Percentiles rank a stretch among this genome's conserved stretches.
Evolutionary conservation across 495 filamentous ascomycete species (phyloP).

Genomic region (Neurospora sp.): DNA sequence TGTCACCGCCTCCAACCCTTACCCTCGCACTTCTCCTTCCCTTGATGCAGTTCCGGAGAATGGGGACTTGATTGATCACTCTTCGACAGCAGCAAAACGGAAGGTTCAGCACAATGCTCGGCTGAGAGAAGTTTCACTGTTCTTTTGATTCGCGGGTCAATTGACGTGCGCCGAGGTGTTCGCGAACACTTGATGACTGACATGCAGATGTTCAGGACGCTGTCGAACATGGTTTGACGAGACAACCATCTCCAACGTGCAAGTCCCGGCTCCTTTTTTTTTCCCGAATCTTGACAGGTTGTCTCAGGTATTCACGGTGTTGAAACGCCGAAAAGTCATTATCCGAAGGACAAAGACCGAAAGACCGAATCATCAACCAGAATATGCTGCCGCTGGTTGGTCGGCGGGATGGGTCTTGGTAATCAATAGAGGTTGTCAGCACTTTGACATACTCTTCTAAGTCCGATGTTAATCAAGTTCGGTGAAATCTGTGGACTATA

Average conservation of each 20-base stretch:
- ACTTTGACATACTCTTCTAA: not conserved
- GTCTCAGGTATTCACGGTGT: not conserved
- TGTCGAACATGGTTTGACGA: not conserved
- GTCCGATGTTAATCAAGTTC: not conserved
- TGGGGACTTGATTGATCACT: not conserved
- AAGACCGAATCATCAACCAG: not conserved
- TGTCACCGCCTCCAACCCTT: not conserved
- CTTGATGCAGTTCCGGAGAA: not conserved
- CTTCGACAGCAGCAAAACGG: not conserved
- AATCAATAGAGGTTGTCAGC: not conserved
- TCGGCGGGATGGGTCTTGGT: not conserved
- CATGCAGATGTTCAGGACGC: not conserved
- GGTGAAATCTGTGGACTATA: not conserved
- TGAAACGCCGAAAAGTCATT: not conserved
- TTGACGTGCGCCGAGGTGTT: not conserved
- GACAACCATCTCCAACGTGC: not conserved
- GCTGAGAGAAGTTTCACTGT: not conserved
- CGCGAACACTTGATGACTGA: not conserved
- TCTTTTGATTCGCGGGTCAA: not conserved
- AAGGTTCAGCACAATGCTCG: not conserved
- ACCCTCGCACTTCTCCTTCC: not conserved
- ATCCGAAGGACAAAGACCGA: not conserved
- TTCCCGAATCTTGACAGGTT: not conserved
- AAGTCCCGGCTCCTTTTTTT: not conserved
- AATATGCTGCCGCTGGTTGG: not conserved